Conservation (phyloP, 1,284 basidiomycete genomes). For the Trichosporon coremiiforme region DNA sequence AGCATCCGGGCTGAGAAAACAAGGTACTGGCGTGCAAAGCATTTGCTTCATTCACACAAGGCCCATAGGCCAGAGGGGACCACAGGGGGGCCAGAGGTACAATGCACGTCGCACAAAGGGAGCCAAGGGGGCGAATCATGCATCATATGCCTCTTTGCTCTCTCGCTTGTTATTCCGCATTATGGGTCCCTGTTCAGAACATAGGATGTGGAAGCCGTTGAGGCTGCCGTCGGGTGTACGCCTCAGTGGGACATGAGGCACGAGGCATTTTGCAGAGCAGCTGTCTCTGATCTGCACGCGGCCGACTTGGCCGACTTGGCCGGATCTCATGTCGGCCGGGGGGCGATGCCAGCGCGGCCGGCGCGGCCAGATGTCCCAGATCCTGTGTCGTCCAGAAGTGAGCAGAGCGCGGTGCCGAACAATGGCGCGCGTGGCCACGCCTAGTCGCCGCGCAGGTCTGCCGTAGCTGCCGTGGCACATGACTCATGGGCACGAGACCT, state of each 20-base stretch:
- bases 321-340: no score
- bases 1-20: not conserved
- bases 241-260: not conserved
- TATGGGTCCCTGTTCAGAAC: no score
- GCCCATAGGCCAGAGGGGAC: no score
- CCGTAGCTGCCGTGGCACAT: not conserved
- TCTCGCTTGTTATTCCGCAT: no score
- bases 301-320: no score
- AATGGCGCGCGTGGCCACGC: not conserved
- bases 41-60: not conserved
- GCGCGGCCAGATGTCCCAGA: no score
- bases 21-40: not conserved
- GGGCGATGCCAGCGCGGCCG: no score
- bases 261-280: no score
- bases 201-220: not conserved
- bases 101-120: no score
- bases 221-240: not conserved
- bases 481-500: constrained; percentile 1
- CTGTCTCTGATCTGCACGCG: not conserved
- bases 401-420: not conserved
- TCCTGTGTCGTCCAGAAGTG: no score
- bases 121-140: not conserved
- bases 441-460: no score
- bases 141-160: not conserved
- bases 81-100: no score